phyloP scores from a whole-genome alignment of 1,284 basidiomycete species.

The Rhodotorula sp. region DNA sequence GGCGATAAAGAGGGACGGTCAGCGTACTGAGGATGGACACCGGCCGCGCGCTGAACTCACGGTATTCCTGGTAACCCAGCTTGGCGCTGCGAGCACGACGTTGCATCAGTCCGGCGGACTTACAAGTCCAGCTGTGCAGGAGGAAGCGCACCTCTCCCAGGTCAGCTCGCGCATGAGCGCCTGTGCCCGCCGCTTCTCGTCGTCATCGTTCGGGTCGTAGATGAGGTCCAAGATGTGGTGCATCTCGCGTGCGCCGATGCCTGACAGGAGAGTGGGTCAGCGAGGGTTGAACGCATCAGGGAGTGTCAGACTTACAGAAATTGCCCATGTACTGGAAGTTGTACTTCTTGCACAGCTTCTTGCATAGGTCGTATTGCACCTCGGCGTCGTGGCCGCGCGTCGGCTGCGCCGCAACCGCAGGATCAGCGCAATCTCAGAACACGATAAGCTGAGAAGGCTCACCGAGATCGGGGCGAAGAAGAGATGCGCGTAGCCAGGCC shows the following conservation, averaged over 20 bases:
- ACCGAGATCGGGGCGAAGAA: conserved; percentile 43
- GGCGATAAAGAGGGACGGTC: too few relatives aligned
- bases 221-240: conserved; percentile 42
- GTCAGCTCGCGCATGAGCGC: conserved; percentile 41
- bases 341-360: conserved; percentile 30
- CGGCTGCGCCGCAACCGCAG: not conserved
- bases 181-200: conserved; percentile 35
- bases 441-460: not conserved
- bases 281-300: too few relatives aligned
- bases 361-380: conserved; percentile 13
- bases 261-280: not conserved
- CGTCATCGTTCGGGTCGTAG: conserved; percentile 21
- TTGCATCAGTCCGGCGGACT: not conserved
- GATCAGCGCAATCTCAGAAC: not conserved
- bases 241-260: conserved; percentile 40
- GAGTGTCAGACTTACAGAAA: not conserved
- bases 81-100: conserved; percentile 40
- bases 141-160: conserved; percentile 30
- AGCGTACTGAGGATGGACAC: too few relatives aligned
- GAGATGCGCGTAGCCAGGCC: conserved; percentile 41
- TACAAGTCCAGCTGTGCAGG: not conserved
- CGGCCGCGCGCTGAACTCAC: too few relatives aligned
- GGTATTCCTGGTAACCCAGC: conserved; percentile 45
- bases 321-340: conserved; percentile 34
- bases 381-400: conserved; percentile 36